Evolutionary conservation across 148 eudicot genomes (phyloP).

Genomic region (Rhododendron ferrugineum): DNA sequence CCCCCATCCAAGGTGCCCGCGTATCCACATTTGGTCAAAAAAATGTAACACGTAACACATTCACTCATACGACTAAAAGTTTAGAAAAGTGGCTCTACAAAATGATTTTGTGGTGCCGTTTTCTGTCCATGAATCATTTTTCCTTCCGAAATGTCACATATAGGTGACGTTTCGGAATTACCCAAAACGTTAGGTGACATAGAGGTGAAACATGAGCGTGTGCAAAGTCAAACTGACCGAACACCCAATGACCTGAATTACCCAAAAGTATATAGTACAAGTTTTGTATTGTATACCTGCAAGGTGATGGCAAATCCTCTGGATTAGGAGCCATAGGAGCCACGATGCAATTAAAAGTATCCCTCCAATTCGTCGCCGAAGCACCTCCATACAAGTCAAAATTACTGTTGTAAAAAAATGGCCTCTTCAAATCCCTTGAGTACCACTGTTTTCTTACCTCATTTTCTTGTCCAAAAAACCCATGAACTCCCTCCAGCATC

Average conservation of each 20-base stretch:
- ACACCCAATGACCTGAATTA: too few species aligned
- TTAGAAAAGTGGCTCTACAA: not conserved
- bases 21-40: too few species aligned
- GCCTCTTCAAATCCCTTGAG: not conserved
- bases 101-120: too few species aligned
- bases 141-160: not conserved
- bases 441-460: constrained; percentile 15
- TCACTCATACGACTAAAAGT: not conserved
- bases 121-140: too few species aligned
- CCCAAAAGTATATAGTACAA: too few species aligned
- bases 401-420: not conserved
- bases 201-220: too few species aligned
- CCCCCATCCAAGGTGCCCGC: too few species aligned
- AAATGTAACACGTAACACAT: not conserved
- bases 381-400: constrained; percentile 18
- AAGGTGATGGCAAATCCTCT: constrained; percentile 19
- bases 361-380: constrained; percentile 38
- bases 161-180: too few species aligned
- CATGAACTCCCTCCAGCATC: not conserved
- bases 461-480: not conserved
- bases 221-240: too few species aligned
- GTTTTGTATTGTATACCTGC: not conserved
- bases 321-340: constrained; percentile 16
- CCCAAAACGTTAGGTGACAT: too few species aligned
- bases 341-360: constrained; percentile 16